These are phyloP conservation scores for Myxozyma sirexii DNA, from an alignment of 805 yeast species.

Conservation along the genomic window DNA sequence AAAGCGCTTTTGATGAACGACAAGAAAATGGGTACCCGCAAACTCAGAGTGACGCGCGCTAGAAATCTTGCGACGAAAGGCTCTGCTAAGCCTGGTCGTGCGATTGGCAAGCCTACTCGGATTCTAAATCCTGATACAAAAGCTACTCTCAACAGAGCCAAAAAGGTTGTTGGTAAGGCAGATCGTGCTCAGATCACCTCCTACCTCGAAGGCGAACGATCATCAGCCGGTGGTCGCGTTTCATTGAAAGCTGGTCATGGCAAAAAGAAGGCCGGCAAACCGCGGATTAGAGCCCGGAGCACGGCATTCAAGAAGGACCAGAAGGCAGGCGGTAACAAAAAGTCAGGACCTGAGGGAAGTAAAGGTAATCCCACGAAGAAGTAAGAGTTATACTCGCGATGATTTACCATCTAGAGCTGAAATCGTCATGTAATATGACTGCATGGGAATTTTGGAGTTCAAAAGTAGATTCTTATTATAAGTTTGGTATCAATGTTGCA, in stretches of 20 bases:
- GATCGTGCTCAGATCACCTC: slow-evolving; percentile 64
- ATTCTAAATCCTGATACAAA: slow-evolving; percentile 64
- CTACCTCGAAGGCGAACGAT: slow-evolving; percentile 42
- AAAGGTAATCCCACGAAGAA: neutral
- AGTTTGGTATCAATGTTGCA: neutral
- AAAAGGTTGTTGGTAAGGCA: slow-evolving; percentile 71
- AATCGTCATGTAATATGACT: neutral
- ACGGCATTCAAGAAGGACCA: slow-evolving; percentile 52
- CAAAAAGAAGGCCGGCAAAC: slow-evolving; percentile 50
- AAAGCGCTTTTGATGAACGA: slow-evolving; percentile 80
- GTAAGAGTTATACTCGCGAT: neutral
- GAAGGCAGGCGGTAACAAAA: slow-evolving; percentile 1
- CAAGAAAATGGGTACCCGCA: slow-evolving; percentile 59
- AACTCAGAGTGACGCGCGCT: slow-evolving; percentile 76
- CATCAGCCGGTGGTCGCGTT: slow-evolving; percentile 31
- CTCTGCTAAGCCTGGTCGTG: neutral
- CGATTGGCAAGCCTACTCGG: slow-evolving; percentile 25
- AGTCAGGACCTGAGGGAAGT: neutral
- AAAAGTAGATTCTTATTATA: neutral
- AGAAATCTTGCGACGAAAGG: slow-evolving; percentile 43
- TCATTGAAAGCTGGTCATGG: slow-evolving; percentile 40
- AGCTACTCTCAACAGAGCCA: slow-evolving; percentile 80
- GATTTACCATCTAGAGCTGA: no score
- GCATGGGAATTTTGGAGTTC: slow-evolving; percentile 2
- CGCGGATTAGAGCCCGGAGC: slow-evolving; percentile 60